Evolutionary conservation across 2,329 filamentous ascomycete species (phyloP).

Genomic region (Fusarium sp.): DNA sequence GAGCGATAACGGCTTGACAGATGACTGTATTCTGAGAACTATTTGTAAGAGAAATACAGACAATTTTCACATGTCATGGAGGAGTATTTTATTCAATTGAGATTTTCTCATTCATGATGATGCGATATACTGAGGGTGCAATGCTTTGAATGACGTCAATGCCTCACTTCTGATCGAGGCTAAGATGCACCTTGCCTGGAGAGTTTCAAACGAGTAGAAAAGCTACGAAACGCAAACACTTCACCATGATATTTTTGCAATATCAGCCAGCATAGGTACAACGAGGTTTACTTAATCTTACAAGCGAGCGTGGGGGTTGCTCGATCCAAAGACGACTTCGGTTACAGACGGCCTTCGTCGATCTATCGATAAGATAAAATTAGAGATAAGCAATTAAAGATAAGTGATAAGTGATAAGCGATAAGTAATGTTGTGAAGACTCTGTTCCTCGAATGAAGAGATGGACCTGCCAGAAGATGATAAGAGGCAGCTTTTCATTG

Average conservation of each 20-base stretch:
- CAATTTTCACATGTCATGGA: background rate
- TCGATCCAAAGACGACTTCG: background rate
- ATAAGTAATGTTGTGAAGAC: no score
- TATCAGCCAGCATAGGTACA: background rate
- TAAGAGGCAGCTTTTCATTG: no score
- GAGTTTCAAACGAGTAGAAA: fast-evolving
- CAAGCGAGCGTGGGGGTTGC: background rate
- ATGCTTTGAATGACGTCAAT: background rate
- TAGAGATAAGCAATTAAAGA: background rate
- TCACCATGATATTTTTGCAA: background rate
- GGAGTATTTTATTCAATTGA: no score
- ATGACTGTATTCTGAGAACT: background rate
- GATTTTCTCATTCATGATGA: no score
- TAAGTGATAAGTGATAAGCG: no score
- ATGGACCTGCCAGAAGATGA: no score
- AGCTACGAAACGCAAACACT: fast-evolving
- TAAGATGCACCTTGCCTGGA: fast-evolving
- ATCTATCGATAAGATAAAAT: background rate
- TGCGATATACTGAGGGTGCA: no score
- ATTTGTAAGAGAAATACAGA: background rate
- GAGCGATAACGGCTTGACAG: constrained; percentile 25
- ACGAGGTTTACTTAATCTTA: background rate
- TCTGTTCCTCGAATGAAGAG: no score
- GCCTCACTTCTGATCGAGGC: background rate
- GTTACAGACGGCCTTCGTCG: background rate